Evolutionary conservation across 345 rosid species (phyloP), one percentile per base, ranked within the genome.

Genomic region (Moricandia arvensis): DNA sequence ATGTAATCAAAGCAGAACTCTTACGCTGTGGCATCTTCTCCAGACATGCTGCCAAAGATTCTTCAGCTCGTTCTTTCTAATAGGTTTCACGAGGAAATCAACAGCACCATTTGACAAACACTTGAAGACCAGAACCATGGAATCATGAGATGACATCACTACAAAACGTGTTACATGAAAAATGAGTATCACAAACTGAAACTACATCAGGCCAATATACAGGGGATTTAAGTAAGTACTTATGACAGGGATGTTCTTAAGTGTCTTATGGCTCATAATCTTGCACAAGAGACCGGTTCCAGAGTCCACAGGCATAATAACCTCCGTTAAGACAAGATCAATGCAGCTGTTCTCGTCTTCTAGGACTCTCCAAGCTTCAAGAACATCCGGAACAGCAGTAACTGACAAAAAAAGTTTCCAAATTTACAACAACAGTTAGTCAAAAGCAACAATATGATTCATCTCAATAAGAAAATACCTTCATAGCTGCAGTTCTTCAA

Each of bases 21-120:
- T 86, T 85, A 89, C 93, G 63, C 89, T 87, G 84, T 86, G 90
- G 79, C 89, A 84, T 86, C 87, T 87, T 82, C 90, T 86, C 93
- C 97, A 91, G 82, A 89, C 86, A 79, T 89, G 93, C 83, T 91
- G 93, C 92, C 93, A 91, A 5, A 89, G 89, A 77, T 87, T 91
- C 82, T 87, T 87, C 59, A 91, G 85, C 80, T 89, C 97, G 69
- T 91, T 91, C 85, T 89, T 91, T 80, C 97, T 85, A 78, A 91
- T 83, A 26, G 97, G 97, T 81, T 91, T 89, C 71, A 86, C 91
- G 71, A 91, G 81, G 80, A 89, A 89, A 79, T 91, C 97, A 81
- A 86, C 97, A 9, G 97, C 93, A 64, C 92, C 97, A 78, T 84
- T 87, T 55, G 97, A 91, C 80, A 91, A 85, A 83, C 93, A 89